Evolutionary conservation across 2,329 filamentous ascomycete genomes (phyloP).

Genomic region (Colletotrichum shisoi): DNA sequence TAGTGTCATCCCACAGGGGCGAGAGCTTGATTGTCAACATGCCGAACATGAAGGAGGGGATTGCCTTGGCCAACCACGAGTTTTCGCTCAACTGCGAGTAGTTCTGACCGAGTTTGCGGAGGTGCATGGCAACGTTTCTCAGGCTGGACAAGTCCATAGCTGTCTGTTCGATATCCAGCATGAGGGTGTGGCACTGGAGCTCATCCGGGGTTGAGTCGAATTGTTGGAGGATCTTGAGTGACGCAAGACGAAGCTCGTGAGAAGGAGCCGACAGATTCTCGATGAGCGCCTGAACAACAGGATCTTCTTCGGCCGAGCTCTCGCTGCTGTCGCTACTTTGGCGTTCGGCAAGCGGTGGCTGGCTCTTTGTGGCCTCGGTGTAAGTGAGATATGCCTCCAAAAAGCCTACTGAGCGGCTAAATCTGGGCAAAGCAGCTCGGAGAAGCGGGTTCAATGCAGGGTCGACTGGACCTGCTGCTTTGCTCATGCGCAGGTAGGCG

Average conservation of each 20-base stretch:
- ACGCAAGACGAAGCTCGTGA: conserved; percentile 75
- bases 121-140: conserved; percentile 81
- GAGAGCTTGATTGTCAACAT: conserved; percentile 85
- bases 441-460: conserved; percentile 70
- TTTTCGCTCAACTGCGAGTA: conserved; percentile 68
- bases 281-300: conserved; percentile 70
- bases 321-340: conserved; percentile 55
- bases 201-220: conserved; percentile 62
- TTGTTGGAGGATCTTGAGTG: conserved; percentile 74
- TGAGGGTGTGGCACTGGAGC: conserved; percentile 64
- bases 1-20: conserved; percentile 86
- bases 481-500: conserved; percentile 73
- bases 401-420: conserved; percentile 71
- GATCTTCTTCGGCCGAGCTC: conserved; percentile 57
- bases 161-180: conserved; percentile 81
- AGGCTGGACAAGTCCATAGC: conserved; percentile 78
- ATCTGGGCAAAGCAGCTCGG: conserved; percentile 70
- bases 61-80: conserved; percentile 72
- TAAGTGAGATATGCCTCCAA: conserved; percentile 69
- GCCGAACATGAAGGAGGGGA: conserved; percentile 87
- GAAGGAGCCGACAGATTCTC: conserved; percentile 78
- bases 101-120: conserved; percentile 75
- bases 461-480: conserved; percentile 65
- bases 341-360: conserved; percentile 16
- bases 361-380: conserved; percentile 50